phyloP scores from a whole-genome alignment of 2,329 filamentous ascomycete genomes.

The Pseudogymnoascus sp. region DNA sequence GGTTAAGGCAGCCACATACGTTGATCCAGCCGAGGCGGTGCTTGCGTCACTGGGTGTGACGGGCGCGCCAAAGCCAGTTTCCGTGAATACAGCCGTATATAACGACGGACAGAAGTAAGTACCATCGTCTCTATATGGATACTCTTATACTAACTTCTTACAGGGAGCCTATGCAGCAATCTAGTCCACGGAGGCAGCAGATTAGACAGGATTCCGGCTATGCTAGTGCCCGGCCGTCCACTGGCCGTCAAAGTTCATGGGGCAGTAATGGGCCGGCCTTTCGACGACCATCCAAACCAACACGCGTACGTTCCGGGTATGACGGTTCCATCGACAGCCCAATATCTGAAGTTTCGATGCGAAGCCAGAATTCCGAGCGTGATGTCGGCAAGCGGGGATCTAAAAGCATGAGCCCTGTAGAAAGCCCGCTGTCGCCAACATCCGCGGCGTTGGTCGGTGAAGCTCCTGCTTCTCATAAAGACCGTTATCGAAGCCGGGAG shows the following conservation, averaged over 20 bases:
- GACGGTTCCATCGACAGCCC: neutral
- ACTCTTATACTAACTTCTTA: neutral
- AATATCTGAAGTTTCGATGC: conserved; percentile 2
- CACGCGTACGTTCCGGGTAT: neutral
- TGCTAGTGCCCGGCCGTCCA: conserved; percentile 21
- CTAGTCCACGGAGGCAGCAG: conserved; percentile 9
- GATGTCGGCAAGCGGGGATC: neutral
- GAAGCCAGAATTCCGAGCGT: neutral
- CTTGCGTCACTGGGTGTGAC: conserved; percentile 30
- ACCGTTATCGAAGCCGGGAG: conserved; percentile 15
- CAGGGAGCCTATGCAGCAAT: conserved; percentile 8
- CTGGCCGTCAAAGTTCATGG: conserved; percentile 16
- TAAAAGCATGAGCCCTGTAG: neutral
- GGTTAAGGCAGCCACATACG: conserved; percentile 12
- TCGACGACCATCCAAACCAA: neutral
- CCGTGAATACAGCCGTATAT: neutral
- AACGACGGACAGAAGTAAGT: neutral
- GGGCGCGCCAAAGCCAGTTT: conserved; percentile 27
- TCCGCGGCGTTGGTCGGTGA: conserved; percentile 25
- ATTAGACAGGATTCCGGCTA: conserved; percentile 25
- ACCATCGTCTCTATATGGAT: neutral
- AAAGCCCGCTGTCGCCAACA: conserved; percentile 19
- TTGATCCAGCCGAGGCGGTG: conserved; percentile 24
- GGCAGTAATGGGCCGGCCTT: neutral
- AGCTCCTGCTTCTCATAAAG: conserved; percentile 7